Base-by-base conservation (phyloP, 768 basidiomycete species). In the Mycena floridula region DNA sequence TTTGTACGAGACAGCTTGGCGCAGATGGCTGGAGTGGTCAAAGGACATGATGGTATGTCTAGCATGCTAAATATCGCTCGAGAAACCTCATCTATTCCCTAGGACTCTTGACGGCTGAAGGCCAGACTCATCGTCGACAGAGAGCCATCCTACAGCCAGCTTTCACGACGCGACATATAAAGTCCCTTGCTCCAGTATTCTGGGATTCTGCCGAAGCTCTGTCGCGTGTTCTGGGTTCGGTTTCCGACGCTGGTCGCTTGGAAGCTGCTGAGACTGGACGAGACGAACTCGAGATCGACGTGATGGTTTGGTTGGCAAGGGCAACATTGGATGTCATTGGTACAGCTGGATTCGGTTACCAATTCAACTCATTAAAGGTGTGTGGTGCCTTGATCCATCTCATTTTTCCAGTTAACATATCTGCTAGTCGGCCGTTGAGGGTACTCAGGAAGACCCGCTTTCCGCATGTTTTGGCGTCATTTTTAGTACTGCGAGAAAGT, bases 241-340 rank as follows among this genome's bases (percentile, higher is more conserved):
- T n/a, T n/a, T n/a, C n/a, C n/a, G n/a, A n/a, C n/a, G n/a, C n/a
- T n/a, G n/a, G n/a, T n/a, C n/a, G n/a, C n/a, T 18, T 13, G 18
- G 32, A 35, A 13, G 18, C 18, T 35, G 13, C 15, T 13, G 15
- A 35, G 32, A 35, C 13, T 18, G 7, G 32, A 13, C 15, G 22
- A 15, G 22, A 4, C 8, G 13, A 20, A 5, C 23, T 13, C 13
- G n/a, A 12, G 18, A 56, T 82, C 36, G 82, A 87, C 42, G 73
- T 74, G 3, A 59, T 78, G 43, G 49, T 59, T 13, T 82, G 74
- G 73, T 64, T 85, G 2, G 70, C 68, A 5, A 73, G 76, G 22
- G 72, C 79, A 4, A 82, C 81, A 3, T 63, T 85, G 13, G 85
- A 85, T 48, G 73, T 81, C 42, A 83, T 89, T 39, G 82, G 82